A percentile compares a stretch with the other conserved stretches of the same genome.
These are phyloP conservation scores for Salix koriyanagi DNA, from an alignment of 345 rosid genomes.

Conservation along the genomic window DNA sequence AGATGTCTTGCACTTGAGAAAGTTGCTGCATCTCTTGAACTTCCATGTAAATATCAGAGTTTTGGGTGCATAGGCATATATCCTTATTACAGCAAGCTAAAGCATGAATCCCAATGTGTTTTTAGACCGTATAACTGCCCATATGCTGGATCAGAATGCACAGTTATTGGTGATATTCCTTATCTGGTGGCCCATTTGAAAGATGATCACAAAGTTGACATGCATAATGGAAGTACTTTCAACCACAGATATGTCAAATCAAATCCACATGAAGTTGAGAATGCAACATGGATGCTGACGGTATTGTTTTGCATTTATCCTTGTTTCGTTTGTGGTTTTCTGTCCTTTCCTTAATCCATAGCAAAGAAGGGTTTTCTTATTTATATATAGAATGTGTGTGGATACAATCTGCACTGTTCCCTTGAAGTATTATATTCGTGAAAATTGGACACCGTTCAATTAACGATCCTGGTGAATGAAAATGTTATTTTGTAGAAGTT, in stretches of 20 bases:
- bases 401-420: background rate
- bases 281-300: conserved; percentile 87
- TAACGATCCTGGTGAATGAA: background rate
- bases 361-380: background rate
- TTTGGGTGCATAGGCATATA: conserved; percentile 69
- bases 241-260: conserved; percentile 81
- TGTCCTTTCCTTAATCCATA: background rate
- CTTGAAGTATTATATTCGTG: background rate
- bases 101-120: conserved; percentile 65
- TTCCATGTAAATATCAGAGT: conserved; percentile 77
- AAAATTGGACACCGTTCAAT: background rate
- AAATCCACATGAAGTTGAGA: conserved; percentile 79
- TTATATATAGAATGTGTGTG: background rate
- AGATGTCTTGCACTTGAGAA: conserved; percentile 85
- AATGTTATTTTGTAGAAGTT: background rate
- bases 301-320: conserved; percentile 23
- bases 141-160: conserved; percentile 77
- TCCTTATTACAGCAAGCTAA: conserved; percentile 80
- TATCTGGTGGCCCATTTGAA: conserved; percentile 65
- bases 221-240: conserved; percentile 81
- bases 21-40: conserved; percentile 80
- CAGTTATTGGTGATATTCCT: conserved; percentile 71
- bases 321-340: background rate
- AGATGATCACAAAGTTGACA: conserved; percentile 81
- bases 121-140: conserved; percentile 75